phyloP scores from a whole-genome alignment of 164 flowering plant species.

The Echeveria elegans region DNA sequence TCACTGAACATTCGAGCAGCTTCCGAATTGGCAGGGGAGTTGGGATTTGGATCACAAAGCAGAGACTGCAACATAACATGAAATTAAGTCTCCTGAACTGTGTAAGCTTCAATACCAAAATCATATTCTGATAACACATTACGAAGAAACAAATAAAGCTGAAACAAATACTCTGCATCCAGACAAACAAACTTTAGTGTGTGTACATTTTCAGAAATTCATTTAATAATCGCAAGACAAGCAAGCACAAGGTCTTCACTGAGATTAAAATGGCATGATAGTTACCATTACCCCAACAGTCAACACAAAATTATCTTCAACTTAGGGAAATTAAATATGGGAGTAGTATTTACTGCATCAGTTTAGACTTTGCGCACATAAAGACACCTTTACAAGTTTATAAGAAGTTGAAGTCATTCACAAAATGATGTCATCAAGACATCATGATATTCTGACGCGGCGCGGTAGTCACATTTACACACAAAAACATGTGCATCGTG shows the following conservation, averaged over 20 bases:
- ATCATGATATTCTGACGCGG: background rate
- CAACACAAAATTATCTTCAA: background rate
- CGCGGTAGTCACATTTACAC: background rate
- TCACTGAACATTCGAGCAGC: constrained; percentile 86
- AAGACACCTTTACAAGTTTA: background rate
- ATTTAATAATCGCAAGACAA: too few species aligned
- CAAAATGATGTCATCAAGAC: background rate
- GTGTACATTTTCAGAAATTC: too few species aligned
- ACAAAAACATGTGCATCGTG: background rate
- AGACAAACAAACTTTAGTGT: too few species aligned
- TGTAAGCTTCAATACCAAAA: background rate
- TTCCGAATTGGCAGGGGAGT: constrained; percentile 90
- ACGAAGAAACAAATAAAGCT: background rate
- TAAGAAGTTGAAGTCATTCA: background rate
- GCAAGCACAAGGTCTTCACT: too few species aligned
- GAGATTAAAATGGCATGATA: too few species aligned
- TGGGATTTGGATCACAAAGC: constrained; percentile 86
- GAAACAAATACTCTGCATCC: too few species aligned
- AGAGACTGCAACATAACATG: constrained; percentile 41
- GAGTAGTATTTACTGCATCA: background rate
- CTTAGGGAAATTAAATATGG: too few species aligned
- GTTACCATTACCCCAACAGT: too few species aligned
- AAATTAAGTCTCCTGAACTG: background rate
- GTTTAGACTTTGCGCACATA: background rate
- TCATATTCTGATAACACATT: background rate